Evolutionary conservation across 2,329 filamentous ascomycete genomes (phyloP), one percentile per base, ranked within the genome.

Genomic region (Mariannaea sp.): DNA sequence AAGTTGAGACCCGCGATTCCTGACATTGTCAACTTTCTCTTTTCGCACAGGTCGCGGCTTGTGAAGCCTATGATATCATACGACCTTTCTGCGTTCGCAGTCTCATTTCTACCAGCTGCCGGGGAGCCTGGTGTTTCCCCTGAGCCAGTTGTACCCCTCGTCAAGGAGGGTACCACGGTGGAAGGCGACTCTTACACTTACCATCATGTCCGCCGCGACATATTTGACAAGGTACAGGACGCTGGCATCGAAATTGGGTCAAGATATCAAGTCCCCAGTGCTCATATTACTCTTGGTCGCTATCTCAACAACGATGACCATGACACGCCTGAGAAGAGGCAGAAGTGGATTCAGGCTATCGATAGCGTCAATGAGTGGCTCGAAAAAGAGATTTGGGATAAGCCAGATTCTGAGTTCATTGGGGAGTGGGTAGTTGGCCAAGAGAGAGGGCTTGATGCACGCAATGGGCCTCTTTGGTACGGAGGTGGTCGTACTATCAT

Each of bases 351-450:
- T 12, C 72, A 79, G 12, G 80, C 80, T 45, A 86, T 97, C 43
- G 90, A 94, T 36, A 77, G 82, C 56, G 81, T 96, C 61, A 97
- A 97, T 71, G 70, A 67, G 8, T 92, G 87, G 87, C 75, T 97
- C 20, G 78, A 86, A 67, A 72, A 72, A 9, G 81, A 89, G 65
- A 87, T 87, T 44, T 95, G 91, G 90, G 82, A 84, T 16, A 75
- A 71, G 32, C 63, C 70, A 19, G 73, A 67, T 40, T 74, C 69
- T 7, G 71, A 72, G 9, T 73, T 77, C 29, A 68, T 78, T 2
- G 87, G 88, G 0, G 88, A 94, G 67, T 97, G 93, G 92, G 75
- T 89, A 19, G 85, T 97, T n/a, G 92, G 93, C 0, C 84, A 95
- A 64, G 91, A 93, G 70, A 87, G 79, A 63, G 92, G 92, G 0